Conservation (phyloP, 2,329 filamentous ascomycete genomes). For the Fusarium sp. region DNA sequence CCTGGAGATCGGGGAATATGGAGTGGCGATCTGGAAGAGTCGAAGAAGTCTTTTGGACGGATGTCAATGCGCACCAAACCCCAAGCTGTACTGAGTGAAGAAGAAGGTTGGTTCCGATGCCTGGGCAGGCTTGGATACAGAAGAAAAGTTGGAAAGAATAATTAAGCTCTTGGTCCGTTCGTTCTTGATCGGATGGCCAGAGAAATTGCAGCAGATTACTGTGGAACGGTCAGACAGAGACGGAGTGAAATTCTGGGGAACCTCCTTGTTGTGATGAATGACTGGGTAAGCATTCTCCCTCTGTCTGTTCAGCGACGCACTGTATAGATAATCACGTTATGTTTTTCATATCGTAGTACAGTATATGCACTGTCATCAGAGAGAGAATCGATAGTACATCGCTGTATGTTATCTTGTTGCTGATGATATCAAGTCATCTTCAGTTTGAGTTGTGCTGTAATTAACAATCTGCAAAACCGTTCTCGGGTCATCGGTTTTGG, state of each 20-base stretch:
- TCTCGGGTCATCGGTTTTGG: conserved; percentile 8
- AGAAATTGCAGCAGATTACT: conserved; percentile 17
- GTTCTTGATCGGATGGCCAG: conserved; percentile 9
- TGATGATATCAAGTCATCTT: neutral
- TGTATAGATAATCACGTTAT: conserved; percentile 12
- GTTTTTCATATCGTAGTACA: neutral
- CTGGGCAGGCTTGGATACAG: neutral
- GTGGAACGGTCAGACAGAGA: conserved; percentile 13
- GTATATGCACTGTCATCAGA: neutral
- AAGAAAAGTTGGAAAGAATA: conserved; percentile 8
- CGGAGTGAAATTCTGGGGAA: conserved; percentile 19
- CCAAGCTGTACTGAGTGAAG: neutral
- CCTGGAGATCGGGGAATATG: conserved; percentile 11
- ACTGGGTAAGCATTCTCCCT: neutral
- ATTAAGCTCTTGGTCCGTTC: conserved; percentile 30
- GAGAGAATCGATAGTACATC: neutral
- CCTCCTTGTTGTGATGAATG: neutral
- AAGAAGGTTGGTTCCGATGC: neutral
- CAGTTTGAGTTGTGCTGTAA: neutral
- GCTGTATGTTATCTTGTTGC: too few species aligned
- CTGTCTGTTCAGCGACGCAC: conserved; percentile 17
- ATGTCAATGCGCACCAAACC: neutral
- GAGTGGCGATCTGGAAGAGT: conserved; percentile 36
- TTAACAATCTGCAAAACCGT: conserved; percentile 8
- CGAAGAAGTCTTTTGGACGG: conserved; percentile 23